A percentile compares a stretch with the other conserved stretches of the same genome.
Conservation (phyloP, 495 filamentous ascomycete genomes). For the Neurospora intermedia region DNA sequence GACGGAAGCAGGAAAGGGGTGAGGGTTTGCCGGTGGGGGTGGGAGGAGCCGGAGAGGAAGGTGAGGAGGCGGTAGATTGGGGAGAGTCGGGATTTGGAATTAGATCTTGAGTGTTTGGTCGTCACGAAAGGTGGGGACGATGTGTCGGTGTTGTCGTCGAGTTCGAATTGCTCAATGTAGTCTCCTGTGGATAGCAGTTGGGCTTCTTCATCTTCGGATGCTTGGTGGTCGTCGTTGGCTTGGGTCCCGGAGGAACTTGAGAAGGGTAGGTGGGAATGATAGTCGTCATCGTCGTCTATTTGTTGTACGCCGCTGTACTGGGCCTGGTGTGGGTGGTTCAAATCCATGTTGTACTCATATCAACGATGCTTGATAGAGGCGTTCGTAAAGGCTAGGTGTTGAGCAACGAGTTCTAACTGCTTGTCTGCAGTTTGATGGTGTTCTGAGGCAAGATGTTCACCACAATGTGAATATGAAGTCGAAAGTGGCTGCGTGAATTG, state of each 20-base stretch:
- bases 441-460: neutral
- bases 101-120: neutral
- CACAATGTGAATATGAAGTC: neutral
- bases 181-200: constrained; percentile 12
- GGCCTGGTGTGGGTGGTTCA: neutral
- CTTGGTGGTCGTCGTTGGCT: neutral
- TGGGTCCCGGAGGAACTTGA: neutral
- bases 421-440: neutral
- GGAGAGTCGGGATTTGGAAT: neutral
- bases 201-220: constrained; percentile 14
- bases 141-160: constrained; percentile 7
- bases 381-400: neutral
- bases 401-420: neutral
- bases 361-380: neutral
- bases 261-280: neutral
- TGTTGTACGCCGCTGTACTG: neutral
- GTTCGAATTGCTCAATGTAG: constrained; percentile 11
- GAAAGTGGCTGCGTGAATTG: neutral
- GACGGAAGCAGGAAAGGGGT: constrained; percentile 48
- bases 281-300: neutral
- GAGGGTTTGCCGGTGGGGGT: constrained; percentile 32
- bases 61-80: neutral
- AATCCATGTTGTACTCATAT: neutral
- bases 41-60: constrained; percentile 8
- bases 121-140: neutral